Evolutionary conservation across 805 yeast species (phyloP), one percentile per base, ranked within the genome.

Genomic region (Saccharomycodes ludwigii): DNA sequence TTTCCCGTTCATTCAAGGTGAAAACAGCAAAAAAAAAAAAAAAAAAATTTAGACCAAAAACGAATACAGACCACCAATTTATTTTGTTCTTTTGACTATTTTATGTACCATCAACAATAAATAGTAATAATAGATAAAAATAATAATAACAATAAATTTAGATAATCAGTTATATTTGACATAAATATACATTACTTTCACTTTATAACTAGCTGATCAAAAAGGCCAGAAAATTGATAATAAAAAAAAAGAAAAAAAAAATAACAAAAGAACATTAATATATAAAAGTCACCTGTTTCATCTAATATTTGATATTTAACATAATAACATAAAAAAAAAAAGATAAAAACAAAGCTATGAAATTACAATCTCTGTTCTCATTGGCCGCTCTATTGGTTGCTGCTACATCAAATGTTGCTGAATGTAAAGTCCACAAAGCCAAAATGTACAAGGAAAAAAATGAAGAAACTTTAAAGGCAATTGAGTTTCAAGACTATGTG

Each of bases 361-460:
- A 41, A 24, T 38, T 53, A 21, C 44, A 46, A 31, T 28, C 39
- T 21, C 36, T 53, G 27, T 38, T 51, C 23, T 50, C 57, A 9
- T 40, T 55, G 21, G 54, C 59, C 21, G 21, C 49, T 5, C 27
- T 48, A 27, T 24, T 50, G 16, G 39, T 51, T 15, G 45, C 44
- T 11, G 28, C 25, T 12, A 10, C n/a, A 7, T n/a, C n/a, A n/a
- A 39, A 37, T 22, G 22, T 42, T 15, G 38, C 44, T 10, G 38
- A 32, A 14, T 68, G 54, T 14, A 71, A 65, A 39, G 61, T 60
- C 11, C 72, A 65, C 53, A 61, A 67, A 29, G 70, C 77, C 29
- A 68, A 69, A 43, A 66, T 78, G 48, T 65, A 68, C 47, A 76
- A 73, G 56, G 63, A 67, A 23, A 68, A 82, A 4, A 52, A 65